Base-by-base conservation (phyloP, 2,329 filamentous ascomycete genomes). In the Colletotrichum sp. region DNA sequence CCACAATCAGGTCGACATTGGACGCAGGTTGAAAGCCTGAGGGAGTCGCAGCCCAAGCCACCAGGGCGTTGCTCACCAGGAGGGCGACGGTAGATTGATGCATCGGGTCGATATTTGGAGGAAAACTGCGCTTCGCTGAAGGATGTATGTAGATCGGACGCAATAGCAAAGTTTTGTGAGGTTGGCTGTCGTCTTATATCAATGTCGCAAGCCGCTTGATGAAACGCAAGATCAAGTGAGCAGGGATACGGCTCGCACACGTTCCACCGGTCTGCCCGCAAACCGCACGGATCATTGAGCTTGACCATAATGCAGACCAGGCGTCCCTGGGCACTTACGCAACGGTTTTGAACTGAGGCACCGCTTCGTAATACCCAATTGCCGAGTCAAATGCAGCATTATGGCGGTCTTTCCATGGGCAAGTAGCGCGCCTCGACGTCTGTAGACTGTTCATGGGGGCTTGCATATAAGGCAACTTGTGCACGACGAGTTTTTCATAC, bases 21-120 rank as follows among this genome's bases (percentile, higher is more conserved):
- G 82, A 80, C 16, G 81, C 81, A 0, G 87, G 87, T 56, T 80
- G 72, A 76, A 88, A 88, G 28, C 85, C 85, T 7, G 79, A 59
- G 6, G 87, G 86, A 9, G 86, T 87, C 7, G 79, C 79, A 7
- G 85, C 87, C 28, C 85, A 79, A 16, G 81, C 79, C 16, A 80
- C 65, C 30, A 64, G 58, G 58, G 71, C 71, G 12, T 38, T 48
- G 58, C 71, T 58, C 58, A 74, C 48, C 26, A 64, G 34, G 58
- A 74, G 16, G 43, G 34, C 66, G 43, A 73, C 13, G 26, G 56
- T 43, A 56, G 18, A n/a, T 24, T n/a, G 58, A 34, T 73, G 58
- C 71, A 73, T 73, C 9, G 52, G 10, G 14, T 2, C 5, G 10
- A 3, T 13, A 21, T 21, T 14, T 36, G 7, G 16, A 18, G 12